Percentiles rank a stretch among this genome's conserved stretches.
Evolutionary conservation across 495 filamentous ascomycete genomes (phyloP).

Genomic region (Cudoniella acicularis): DNA sequence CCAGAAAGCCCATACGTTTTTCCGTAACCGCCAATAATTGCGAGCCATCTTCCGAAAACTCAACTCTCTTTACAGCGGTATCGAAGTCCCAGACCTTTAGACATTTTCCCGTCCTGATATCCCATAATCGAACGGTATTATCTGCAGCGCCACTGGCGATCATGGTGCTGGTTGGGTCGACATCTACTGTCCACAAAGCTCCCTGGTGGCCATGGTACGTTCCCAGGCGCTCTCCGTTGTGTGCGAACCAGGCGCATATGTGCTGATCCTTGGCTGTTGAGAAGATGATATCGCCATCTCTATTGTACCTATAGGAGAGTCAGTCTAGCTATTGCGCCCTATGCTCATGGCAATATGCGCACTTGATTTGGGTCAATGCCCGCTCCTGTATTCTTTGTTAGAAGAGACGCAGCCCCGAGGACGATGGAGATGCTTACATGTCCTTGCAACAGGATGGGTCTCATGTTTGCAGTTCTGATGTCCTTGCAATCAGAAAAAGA

Average conservation of each 20-base stretch:
- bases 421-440: slow-evolving; percentile 56
- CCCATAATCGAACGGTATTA: slow-evolving; percentile 97
- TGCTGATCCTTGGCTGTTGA: slow-evolving; percentile 96
- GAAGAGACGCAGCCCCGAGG: slow-evolving; percentile 14
- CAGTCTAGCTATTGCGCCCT: slow-evolving; percentile 8
- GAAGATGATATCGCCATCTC: slow-evolving; percentile 96
- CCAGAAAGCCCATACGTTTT: slow-evolving; percentile 92
- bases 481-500: slow-evolving; percentile 3
- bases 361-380: slow-evolving; percentile 97
- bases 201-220: slow-evolving; percentile 96
- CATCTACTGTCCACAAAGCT: slow-evolving; percentile 97
- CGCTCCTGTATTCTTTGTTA: slow-evolving; percentile 61
- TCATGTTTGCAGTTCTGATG: slow-evolving; percentile 59
- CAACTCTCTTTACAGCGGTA: slow-evolving; percentile 92
- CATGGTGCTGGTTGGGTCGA: slow-evolving; percentile 89
- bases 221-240: slow-evolving; percentile 91
- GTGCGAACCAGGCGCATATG: slow-evolving; percentile 90
- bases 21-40: slow-evolving; percentile 90
- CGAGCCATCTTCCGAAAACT: slow-evolving; percentile 90
- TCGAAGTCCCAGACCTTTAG: slow-evolving; percentile 97
- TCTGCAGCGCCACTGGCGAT: slow-evolving; percentile 95
- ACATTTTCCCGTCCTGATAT: slow-evolving; percentile 86
- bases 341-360: slow-evolving; percentile 18
- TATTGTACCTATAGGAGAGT: slow-evolving; percentile 64
- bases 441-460: slow-evolving; percentile 91